Evolutionary conservation across 495 filamentous ascomycete species (phyloP).

Genomic region (Viridothelium virens): DNA sequence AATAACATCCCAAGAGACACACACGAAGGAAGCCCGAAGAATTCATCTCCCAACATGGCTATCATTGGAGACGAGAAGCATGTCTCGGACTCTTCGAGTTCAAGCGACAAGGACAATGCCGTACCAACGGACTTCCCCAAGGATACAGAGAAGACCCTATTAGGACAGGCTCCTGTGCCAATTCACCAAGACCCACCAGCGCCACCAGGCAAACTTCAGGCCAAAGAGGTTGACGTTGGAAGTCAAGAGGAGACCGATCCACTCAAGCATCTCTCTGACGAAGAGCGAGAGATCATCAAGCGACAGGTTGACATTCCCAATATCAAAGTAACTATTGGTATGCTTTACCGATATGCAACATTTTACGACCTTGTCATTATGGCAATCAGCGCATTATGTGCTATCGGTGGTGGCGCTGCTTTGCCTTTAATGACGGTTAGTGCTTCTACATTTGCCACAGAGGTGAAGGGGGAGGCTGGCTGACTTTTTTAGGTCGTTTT

Average conservation of each 20-base stretch:
- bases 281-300: slow-evolving; percentile 61
- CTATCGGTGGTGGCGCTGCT: slow-evolving; percentile 72
- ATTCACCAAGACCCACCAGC: slow-evolving; percentile 20
- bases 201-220: slow-evolving; percentile 44
- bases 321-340: slow-evolving; percentile 56
- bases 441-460: slow-evolving; percentile 6
- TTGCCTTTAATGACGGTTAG: slow-evolving; percentile 79
- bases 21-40: too few relatives aligned
- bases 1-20: too few relatives aligned
- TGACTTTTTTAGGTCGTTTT: slow-evolving; percentile 50
- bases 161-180: slow-evolving; percentile 26
- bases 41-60: not conserved
- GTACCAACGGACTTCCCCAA: slow-evolving; percentile 12
- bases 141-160: slow-evolving; percentile 23
- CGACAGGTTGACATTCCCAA: slow-evolving; percentile 62
- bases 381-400: slow-evolving; percentile 51
- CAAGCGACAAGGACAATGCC: slow-evolving; percentile 24
- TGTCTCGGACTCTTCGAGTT: slow-evolving; percentile 17
- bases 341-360: slow-evolving; percentile 74
- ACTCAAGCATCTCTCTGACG: slow-evolving; percentile 48
- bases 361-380: slow-evolving; percentile 68
- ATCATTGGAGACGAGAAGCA: slow-evolving; percentile 23
- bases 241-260: slow-evolving; percentile 37
- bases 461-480: not conserved
- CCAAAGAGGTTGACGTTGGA: slow-evolving; percentile 38